phyloP scores from a whole-genome alignment of 371 early-diverging fungal species.

The Saksenaea vasiformis region DNA sequence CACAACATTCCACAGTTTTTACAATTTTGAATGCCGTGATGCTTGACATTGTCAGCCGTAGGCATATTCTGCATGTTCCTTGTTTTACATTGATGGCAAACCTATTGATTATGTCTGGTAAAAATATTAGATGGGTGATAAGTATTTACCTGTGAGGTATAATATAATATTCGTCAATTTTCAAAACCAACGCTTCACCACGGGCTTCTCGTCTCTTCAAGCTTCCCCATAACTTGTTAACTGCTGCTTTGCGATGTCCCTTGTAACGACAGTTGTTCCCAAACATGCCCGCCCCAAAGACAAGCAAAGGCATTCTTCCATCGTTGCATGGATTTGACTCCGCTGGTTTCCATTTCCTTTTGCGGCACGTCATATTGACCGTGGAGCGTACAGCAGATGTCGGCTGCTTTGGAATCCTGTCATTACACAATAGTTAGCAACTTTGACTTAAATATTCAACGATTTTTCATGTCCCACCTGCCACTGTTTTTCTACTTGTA shows the following conservation, averaged over 20 bases:
- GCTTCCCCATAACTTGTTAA: not conserved
- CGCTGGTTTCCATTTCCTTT: too few relatives aligned
- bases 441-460: too few relatives aligned
- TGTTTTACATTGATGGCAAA: conserved; percentile 3
- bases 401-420: too few relatives aligned
- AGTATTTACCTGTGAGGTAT: too few relatives aligned
- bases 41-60: not conserved
- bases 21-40: conserved; percentile 3
- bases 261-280: not conserved
- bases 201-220: conserved; percentile 8
- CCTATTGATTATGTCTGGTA: not conserved
- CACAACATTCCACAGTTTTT: conserved; percentile 6
- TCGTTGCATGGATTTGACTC: not conserved
- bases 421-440: too few relatives aligned
- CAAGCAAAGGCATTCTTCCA: not conserved
- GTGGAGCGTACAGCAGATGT: too few relatives aligned
- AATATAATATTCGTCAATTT: conserved; percentile 1
- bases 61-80: not conserved
- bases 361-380: too few relatives aligned
- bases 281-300: conserved; percentile 8
- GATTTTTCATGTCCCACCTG: too few relatives aligned
- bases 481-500: too few relatives aligned
- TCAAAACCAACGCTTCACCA: not conserved
- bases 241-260: too few relatives aligned
- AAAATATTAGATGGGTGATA: too few relatives aligned